Percentiles rank a stretch among this genome's conserved stretches.
Evolutionary conservation across 2,329 filamentous ascomycete genomes (phyloP).

Genomic region (Arthroderma sp.): DNA sequence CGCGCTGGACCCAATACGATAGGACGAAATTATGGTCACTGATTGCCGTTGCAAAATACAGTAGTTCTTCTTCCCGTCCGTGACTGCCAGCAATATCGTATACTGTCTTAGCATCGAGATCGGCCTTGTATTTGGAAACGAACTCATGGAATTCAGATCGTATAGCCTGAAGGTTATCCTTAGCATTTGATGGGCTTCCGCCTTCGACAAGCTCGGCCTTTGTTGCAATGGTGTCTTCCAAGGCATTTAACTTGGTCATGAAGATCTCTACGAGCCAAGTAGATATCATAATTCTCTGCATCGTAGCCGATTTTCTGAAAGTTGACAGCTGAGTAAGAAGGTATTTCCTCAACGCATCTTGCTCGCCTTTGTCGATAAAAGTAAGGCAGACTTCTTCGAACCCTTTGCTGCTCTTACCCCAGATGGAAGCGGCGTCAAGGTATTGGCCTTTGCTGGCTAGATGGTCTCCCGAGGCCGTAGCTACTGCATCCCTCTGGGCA

Average conservation of each 20-base stretch:
- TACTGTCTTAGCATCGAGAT: slow-evolving; percentile 79
- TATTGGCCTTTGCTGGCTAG: slow-evolving; percentile 70
- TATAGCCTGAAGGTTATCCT: slow-evolving; percentile 56
- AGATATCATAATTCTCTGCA: slow-evolving; percentile 92
- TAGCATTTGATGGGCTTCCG: slow-evolving; percentile 55
- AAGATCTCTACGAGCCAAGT: slow-evolving; percentile 93
- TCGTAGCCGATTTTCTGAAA: slow-evolving; percentile 68
- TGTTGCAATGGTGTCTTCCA: slow-evolving; percentile 88
- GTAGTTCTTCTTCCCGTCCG: slow-evolving; percentile 79
- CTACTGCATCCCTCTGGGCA: slow-evolving; percentile 77
- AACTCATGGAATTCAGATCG: slow-evolving; percentile 80
- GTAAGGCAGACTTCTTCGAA: slow-evolving; percentile 91
- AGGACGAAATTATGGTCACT: slow-evolving; percentile 92
- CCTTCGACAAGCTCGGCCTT: slow-evolving; percentile 67
- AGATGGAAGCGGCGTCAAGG: slow-evolving; percentile 73
- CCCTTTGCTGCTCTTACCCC: slow-evolving; percentile 88
- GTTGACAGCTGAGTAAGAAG: slow-evolving; percentile 68
- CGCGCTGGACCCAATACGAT: slow-evolving; percentile 92
- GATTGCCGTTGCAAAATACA: slow-evolving; percentile 78
- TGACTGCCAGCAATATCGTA: slow-evolving; percentile 96
- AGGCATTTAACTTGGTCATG: slow-evolving; percentile 89
- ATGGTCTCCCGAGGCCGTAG: slow-evolving; percentile 82
- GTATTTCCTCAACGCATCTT: slow-evolving; percentile 83
- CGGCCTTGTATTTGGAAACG: slow-evolving; percentile 66
- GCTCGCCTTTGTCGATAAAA: slow-evolving; percentile 80